Conservation (phyloP, 169 alveolate species). For the Cryptosporidium parvum region DNA sequence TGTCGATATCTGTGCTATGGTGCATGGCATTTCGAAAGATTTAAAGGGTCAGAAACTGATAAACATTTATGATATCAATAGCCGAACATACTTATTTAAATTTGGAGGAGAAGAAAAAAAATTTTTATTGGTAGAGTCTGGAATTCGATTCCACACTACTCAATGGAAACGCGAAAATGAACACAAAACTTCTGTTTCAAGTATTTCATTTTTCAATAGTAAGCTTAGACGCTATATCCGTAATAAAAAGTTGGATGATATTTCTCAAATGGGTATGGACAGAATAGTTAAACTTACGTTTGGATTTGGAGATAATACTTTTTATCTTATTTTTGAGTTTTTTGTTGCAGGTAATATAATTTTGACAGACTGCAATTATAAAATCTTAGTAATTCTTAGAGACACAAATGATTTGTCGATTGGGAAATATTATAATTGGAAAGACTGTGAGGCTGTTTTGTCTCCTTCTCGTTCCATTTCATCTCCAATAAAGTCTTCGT, state of each 20-base stretch:
- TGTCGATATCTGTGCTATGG: conserved; percentile 73
- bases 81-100: conserved; percentile 82
- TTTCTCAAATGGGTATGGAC: conserved; percentile 90
- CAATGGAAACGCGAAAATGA: conserved; percentile 81
- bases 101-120: conserved; percentile 77
- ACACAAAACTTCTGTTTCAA: conserved; percentile 64
- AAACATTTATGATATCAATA: conserved; percentile 84
- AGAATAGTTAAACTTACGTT: conserved; percentile 92
- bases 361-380: conserved; percentile 91
- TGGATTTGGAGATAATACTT: conserved; percentile 91
- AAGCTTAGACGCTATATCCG: conserved; percentile 86
- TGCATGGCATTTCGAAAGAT: conserved; percentile 61
- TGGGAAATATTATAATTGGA: conserved; percentile 50
- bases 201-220: conserved; percentile 85
- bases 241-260: conserved; percentile 81
- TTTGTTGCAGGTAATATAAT: conserved; percentile 93
- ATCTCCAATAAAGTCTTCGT: not conserved
- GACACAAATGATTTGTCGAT: conserved; percentile 40
- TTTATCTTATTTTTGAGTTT: conserved; percentile 92
- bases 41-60: conserved; percentile 72
- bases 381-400: conserved; percentile 86
- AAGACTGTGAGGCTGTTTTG: conserved; percentile 8
- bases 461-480: conserved; percentile 16
- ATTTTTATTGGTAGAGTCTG: conserved; percentile 77
- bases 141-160: conserved; percentile 86